Base-by-base conservation (phyloP, 73 alveolate species). In the Paramecium biaurelia region DNA sequence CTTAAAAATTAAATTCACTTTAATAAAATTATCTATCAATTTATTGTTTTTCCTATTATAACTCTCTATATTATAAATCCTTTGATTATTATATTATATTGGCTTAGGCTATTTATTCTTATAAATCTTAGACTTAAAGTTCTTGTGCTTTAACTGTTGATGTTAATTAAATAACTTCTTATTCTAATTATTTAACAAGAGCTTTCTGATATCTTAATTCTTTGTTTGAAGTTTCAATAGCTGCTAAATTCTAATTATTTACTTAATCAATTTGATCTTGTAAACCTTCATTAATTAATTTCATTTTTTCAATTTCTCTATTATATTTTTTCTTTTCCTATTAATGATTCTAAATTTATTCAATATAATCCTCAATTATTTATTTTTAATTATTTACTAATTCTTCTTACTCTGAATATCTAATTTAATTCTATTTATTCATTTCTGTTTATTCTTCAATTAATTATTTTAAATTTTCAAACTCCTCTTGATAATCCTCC, bases 351-450 rank as follows among this genome's bases (percentile, higher is more conserved):
- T 38, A 47, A 10, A 79, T 21, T 79, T 79, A 79, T 24, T 79
- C 90, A 12, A 79, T 79, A 47, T 79, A 79, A 79, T 79, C 90
- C 5, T 79, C 90, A 42, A 79, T 79, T 24, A 79, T 45, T 79
- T 79, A 42, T 45, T 79, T 79, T 24, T 79, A 14, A 30, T 45
- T 30, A 37, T 42, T 24, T 1, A 43, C 37, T 79, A 79, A 10
- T 41, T 41, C 70, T 79, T 79, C 90, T 26, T 79, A 43, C 4
- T 38, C 70, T 42, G 14, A 10, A 15, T 42, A 26, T 47, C 47
- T 79, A 37, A 18, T 18, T 43, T 38, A 47, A 42, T 79, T 47
- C 23, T 23, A 20, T 43, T 79, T 42, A 41, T 43, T 41, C 56
- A 43, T 26, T 14, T 41, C 74, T 12, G 43, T 24, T 24, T 42